Evolutionary conservation across 805 yeast genomes (phyloP).

Genomic region (Wickerhamomyces sydowiorum): DNA sequence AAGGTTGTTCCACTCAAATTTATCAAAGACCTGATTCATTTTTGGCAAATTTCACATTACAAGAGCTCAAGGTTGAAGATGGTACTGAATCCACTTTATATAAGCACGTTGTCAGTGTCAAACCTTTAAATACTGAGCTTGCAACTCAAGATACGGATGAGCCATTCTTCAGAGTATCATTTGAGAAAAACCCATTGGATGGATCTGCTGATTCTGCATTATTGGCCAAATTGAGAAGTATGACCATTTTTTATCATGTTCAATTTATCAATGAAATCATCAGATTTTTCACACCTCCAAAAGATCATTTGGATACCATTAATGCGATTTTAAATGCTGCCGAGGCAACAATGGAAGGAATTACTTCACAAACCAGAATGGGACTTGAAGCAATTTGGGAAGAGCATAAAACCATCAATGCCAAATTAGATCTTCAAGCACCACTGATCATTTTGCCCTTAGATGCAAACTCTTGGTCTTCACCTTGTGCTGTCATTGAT

Average conservation of each 20-base stretch:
- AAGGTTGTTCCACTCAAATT: conserved; percentile 71
- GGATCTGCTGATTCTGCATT: conserved; percentile 76
- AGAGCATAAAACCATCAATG: conserved; percentile 86
- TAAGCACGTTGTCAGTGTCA: conserved; percentile 83
- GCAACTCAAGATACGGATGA: conserved; percentile 27
- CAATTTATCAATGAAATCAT: conserved; percentile 70
- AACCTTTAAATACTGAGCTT: conserved; percentile 44
- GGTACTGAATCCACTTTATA: conserved; percentile 76
- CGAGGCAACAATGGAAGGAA: conserved; percentile 87
- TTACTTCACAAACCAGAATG: conserved; percentile 82
- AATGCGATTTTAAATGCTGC: conserved; percentile 93
- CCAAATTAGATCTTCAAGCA: conserved; percentile 86
- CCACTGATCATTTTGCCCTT: conserved; percentile 86
- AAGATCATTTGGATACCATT: conserved; percentile 77
- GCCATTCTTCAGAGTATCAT: conserved; percentile 77
- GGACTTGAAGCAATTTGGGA: conserved; percentile 92
- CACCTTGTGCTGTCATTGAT: conserved; percentile 89
- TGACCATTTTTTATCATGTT: conserved; percentile 89
- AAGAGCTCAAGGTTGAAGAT: conserved; percentile 83
- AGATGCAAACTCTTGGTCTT: conserved; percentile 68
- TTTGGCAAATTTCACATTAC: conserved; percentile 63
- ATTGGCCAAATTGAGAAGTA: conserved; percentile 68
- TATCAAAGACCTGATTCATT: conserved; percentile 77
- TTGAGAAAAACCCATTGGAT: conserved; percentile 85
- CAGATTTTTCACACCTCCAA: conserved; percentile 81